Evolutionary conservation across 179 eudicot genomes (phyloP).

Genomic region (Dionaea muscipula): DNA sequence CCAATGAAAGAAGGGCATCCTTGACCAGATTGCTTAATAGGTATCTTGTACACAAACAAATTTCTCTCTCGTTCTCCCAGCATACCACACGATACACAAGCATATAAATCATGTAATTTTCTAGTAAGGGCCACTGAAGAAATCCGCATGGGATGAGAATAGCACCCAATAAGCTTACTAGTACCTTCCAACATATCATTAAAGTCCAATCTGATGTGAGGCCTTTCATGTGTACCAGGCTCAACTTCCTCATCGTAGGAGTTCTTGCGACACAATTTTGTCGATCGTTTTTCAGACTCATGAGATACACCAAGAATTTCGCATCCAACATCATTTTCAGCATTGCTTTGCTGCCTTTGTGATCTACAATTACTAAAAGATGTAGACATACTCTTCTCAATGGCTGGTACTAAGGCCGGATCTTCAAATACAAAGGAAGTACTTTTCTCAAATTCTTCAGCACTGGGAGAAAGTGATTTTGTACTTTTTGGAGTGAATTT

Average conservation of each 20-base stretch:
- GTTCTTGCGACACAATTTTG: conserved; percentile 10
- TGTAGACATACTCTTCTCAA: conserved; percentile 8
- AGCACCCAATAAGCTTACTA: conserved; percentile 48
- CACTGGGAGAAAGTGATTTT: conserved; percentile 9
- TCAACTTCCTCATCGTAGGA: conserved; percentile 16
- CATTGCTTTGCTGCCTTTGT: conserved; percentile 11
- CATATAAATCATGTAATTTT: conserved; percentile 32
- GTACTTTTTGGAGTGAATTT: conserved; percentile 11
- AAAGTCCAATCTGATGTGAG: conserved; percentile 11
- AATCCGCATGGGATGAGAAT: conserved; percentile 51
- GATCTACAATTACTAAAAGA: conserved; percentile 9
- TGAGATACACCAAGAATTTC: conserved; percentile 14
- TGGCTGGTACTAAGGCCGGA: conserved; percentile 11
- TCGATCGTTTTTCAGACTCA: conserved; percentile 17
- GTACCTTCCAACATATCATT: conserved; percentile 15
- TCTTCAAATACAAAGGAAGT: conserved; percentile 12
- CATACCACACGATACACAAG: conserved; percentile 62
- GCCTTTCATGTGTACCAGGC: conserved; percentile 14
- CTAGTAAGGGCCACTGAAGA: conserved; percentile 46
- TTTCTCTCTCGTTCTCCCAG: conserved; percentile 31
- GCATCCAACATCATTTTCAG: conserved; percentile 8
- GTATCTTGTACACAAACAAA: conserved; percentile 53
- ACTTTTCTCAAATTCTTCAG: conserved; percentile 11
- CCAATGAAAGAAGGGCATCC: conserved; percentile 69
- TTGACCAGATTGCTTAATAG: conserved; percentile 20